Evolutionary conservation across 2,329 filamentous ascomycete species (phyloP), one percentile per base, ranked within the genome.

Genomic region (Xylariomycetidae sp.): DNA sequence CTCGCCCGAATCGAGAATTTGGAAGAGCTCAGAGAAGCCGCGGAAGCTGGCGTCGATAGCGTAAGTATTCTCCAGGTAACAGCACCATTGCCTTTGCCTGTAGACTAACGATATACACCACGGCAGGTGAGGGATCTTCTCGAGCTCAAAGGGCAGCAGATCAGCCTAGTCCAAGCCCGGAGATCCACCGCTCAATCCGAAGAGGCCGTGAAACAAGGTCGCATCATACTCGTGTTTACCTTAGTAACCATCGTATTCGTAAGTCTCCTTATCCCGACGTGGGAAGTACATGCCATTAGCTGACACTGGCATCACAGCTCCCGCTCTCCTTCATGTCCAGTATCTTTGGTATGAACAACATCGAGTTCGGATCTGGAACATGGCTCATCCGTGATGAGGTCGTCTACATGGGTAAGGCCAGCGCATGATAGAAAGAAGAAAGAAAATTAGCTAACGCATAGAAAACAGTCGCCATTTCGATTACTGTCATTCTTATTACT

Each of bases 321-420:
- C 61, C 61, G 0, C 41, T 63, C 1, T 56, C 56, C 0, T 65
- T 63, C 43, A 46, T 61, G n/a, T 49, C 60, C 0, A 53, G 52
- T 4, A 38, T 64, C 6, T 64, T 65, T 22, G 61, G 62, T 2
- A 64, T 64, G 62, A 63, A 64, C 25, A 48, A 53, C 9, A 13
- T 6, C 1, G 50, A 55, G 20, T 36, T 42, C 16, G 34, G 31
- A 16, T 16, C 26, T 10, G 34, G 37, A 13, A 23, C 32, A n/a
- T 39, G 27, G 33, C 26, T 30, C 5, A 29, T 40, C 16, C 6
- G 19, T 8, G 30, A 39, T 14, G 25, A 37, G 17, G 12, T 40
- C n/a, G n/a, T n/a, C n/a, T n/a, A n/a, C n/a, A n/a, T n/a, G n/a
- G n/a, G n/a, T n/a, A n/a, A n/a, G n/a, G n/a, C n/a, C n/a, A n/a